Percentiles rank a stretch among this genome's conserved stretches.
These are phyloP conservation scores for Lactarius sanguifluus DNA, from an alignment of 768 basidiomycete genomes.

Conservation along the genomic window DNA sequence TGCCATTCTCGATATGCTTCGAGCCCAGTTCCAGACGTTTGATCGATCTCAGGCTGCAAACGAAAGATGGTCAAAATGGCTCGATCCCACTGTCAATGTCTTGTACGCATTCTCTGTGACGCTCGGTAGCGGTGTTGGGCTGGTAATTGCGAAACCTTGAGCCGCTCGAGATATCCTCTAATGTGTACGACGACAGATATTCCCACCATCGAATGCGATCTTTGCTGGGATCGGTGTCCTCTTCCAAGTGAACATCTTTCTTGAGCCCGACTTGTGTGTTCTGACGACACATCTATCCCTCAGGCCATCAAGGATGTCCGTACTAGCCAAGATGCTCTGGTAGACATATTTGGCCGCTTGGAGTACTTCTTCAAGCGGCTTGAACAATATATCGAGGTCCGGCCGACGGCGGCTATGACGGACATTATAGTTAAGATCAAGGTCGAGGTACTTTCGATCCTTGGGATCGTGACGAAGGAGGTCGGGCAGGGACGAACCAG, in stretches of 20 bases:
- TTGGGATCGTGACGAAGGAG: too few relatives aligned
- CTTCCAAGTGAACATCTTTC: neutral
- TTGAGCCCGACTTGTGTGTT: neutral
- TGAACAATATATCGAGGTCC: neutral
- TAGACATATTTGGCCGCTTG: neutral
- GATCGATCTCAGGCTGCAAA: neutral
- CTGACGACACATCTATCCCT: neutral
- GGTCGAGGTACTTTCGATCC: too few relatives aligned
- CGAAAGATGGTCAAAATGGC: neutral
- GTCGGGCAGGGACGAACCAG: too few relatives aligned
- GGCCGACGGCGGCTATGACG: neutral
- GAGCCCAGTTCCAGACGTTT: neutral
- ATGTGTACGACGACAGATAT: neutral
- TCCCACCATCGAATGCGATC: neutral
- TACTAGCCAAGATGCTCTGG: neutral
- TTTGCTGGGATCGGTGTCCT: neutral
- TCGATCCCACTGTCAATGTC: neutral
- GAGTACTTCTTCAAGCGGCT: neutral
- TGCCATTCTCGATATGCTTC: too few relatives aligned
- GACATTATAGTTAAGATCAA: neutral
- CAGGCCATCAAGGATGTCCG: neutral
- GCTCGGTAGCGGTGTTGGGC: neutral
- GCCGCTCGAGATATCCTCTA: neutral
- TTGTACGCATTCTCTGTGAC: neutral
- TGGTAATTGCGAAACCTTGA: neutral